A percentile compares a stretch with the other conserved stretches of the same genome.
Conservation (phyloP, 768 basidiomycete genomes). For the Rhodotorula babjevae region DNA sequence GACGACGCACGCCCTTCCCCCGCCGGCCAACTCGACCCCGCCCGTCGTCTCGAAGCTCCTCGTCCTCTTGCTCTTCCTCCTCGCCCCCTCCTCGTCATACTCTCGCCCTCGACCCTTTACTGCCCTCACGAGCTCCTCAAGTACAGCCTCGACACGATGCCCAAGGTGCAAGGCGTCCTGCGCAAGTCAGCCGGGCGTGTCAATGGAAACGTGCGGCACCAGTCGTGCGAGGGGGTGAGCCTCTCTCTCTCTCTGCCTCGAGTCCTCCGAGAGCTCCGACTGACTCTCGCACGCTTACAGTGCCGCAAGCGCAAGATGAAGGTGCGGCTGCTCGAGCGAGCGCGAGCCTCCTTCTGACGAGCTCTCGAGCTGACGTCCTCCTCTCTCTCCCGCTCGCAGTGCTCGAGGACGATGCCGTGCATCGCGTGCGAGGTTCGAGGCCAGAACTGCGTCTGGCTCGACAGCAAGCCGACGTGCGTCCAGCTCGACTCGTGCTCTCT, state of each 20-base stretch:
- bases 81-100: no score
- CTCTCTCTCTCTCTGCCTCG: neutral
- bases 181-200: neutral
- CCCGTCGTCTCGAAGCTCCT: no score
- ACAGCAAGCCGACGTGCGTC: neutral
- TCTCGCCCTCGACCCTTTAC: no score
- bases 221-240: neutral
- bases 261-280: neutral
- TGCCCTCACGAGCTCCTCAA: no score
- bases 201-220: neutral
- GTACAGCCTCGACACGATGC: neutral
- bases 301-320: slow-evolving; percentile 2
- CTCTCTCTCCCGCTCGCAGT: neutral
- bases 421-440: neutral
- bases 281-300: neutral
- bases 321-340: neutral
- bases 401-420: slow-evolving; percentile 7
- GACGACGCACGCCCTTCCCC: no score
- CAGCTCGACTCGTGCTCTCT: no score
- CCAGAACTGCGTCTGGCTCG: neutral
- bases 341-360: no score
- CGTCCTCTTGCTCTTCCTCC: no score
- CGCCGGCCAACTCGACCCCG: no score
- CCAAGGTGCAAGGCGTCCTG: neutral
- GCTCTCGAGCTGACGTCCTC: neutral